These are phyloP conservation scores for Candida morakotiae DNA, from an alignment of 805 yeast species.

Conservation along the genomic window DNA sequence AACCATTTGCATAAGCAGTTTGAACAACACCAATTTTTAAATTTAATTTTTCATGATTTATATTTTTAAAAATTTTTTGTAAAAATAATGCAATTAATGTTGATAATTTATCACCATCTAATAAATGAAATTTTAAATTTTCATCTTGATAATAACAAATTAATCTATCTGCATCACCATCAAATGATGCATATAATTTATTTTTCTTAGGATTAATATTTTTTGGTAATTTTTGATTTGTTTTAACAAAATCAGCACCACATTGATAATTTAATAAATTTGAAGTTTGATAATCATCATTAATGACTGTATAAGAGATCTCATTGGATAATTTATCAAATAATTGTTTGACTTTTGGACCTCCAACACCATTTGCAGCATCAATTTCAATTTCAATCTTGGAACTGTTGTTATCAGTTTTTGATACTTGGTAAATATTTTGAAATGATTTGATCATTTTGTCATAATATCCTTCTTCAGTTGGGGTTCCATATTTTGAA, in stretches of 20 bases:
- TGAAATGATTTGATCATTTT: conserved; percentile 57
- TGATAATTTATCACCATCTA: conserved; percentile 94
- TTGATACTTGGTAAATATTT: conserved; percentile 31
- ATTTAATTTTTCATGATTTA: conserved; percentile 41
- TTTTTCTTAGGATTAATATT: conserved; percentile 46
- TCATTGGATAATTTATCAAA: conserved; percentile 35
- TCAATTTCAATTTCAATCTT: conserved; percentile 62
- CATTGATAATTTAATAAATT: conserved; percentile 66
- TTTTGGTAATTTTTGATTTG: conserved; percentile 74
- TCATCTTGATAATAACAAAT: conserved; percentile 64
- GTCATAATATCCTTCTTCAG: conserved; percentile 65
- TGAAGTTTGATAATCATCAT: conserved; percentile 53
- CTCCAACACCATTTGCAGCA: conserved; percentile 97
- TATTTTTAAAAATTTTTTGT: conserved; percentile 44
- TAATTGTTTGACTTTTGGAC: conserved; percentile 58
- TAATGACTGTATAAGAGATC: conserved; percentile 45
- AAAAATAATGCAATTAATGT: conserved; percentile 74
- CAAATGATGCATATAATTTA: conserved; percentile 75
- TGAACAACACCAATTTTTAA: conserved; percentile 79
- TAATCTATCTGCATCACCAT: conserved; percentile 96
- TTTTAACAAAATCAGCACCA: conserved; percentile 95
- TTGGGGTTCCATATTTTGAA: conserved; percentile 52
- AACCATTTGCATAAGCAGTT: conserved; percentile 97
- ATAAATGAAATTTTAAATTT: conserved; percentile 41
- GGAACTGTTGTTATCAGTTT: conserved; percentile 8